These are phyloP conservation scores for Starmerella kuoi DNA, from an alignment of 805 yeast genomes.

Conservation along the genomic window DNA sequence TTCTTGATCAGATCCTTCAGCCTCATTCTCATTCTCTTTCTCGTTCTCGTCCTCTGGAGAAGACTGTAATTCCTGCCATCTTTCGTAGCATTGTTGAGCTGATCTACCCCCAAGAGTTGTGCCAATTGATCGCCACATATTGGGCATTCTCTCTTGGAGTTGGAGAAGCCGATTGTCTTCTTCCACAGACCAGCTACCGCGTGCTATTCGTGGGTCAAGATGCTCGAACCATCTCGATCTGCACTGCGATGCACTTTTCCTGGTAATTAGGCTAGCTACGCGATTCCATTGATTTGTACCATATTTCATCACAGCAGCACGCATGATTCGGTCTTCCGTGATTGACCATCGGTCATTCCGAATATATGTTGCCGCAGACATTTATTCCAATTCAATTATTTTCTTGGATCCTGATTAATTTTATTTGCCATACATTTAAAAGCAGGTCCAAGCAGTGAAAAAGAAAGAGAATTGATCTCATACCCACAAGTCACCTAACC, in stretches of 20 bases:
- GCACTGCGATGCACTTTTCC: constrained; percentile 83
- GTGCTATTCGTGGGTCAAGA: constrained; percentile 60
- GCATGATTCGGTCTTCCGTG: constrained; percentile 68
- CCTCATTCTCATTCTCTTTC: not conserved
- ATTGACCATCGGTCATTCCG: constrained; percentile 67
- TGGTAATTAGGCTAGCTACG: constrained; percentile 70
- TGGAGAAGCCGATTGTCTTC: constrained; percentile 65
- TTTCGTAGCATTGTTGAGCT: constrained; percentile 72
- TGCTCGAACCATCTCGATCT: constrained; percentile 88
- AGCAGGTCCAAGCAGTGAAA: no score
- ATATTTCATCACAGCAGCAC: constrained; percentile 85
- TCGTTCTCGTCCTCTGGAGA: not conserved
- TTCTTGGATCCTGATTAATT: no score
- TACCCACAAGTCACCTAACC: no score
- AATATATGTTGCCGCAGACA: no score
- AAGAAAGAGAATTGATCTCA: no score
- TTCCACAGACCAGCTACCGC: constrained; percentile 53
- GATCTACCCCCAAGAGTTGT: constrained; percentile 71
- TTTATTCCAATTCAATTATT: no score
- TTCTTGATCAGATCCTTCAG: constrained; percentile 33
- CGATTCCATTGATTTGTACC: constrained; percentile 93
- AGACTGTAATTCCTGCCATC: constrained; percentile 52
- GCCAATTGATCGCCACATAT: constrained; percentile 83
- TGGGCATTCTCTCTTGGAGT: constrained; percentile 62
- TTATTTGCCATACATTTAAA: no score